Conservation (phyloP, 148 eudicot genomes). For the Camellia sinensis region DNA sequence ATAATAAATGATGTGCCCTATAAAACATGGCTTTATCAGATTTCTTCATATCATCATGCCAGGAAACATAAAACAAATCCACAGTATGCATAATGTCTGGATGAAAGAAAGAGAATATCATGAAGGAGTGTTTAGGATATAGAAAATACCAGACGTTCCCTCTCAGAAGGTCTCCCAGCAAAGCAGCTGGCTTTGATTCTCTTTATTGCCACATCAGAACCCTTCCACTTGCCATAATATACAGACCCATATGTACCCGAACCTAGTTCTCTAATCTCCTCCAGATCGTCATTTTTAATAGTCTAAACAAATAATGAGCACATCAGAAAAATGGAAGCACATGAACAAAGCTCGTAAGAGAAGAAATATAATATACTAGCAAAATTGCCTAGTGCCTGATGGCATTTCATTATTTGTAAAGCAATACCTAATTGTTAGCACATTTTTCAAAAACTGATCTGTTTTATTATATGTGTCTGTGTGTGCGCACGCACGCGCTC, state of each 20-base stretch:
- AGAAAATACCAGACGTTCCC: slow-evolving; percentile 78
- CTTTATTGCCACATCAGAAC: slow-evolving; percentile 97
- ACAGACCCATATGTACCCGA: slow-evolving; percentile 97
- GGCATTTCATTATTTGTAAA: no score
- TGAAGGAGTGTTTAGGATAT: background rate
- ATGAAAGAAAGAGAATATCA: background rate
- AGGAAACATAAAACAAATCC: background rate
- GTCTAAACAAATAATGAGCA: slow-evolving; percentile 40
- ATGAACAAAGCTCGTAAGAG: slow-evolving; percentile 1
- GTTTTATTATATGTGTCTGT: no score
- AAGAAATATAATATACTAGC: background rate
- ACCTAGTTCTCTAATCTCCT: slow-evolving; percentile 89
- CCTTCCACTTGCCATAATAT: slow-evolving; percentile 95
- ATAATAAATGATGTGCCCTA: background rate
- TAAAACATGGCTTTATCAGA: background rate
- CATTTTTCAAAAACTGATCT: no score
- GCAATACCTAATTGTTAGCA: no score
- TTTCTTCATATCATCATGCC: background rate
- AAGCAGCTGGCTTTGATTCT: slow-evolving; percentile 99
- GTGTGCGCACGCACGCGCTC: no score
- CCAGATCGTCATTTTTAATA: slow-evolving; percentile 81
- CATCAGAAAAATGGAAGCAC: slow-evolving; percentile 11
- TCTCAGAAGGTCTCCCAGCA: slow-evolving; percentile 90
- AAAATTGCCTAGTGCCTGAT: no score
- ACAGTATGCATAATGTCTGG: background rate